Base-by-base conservation (phyloP, 345 rosid species). In the Durio zibethinus region DNA sequence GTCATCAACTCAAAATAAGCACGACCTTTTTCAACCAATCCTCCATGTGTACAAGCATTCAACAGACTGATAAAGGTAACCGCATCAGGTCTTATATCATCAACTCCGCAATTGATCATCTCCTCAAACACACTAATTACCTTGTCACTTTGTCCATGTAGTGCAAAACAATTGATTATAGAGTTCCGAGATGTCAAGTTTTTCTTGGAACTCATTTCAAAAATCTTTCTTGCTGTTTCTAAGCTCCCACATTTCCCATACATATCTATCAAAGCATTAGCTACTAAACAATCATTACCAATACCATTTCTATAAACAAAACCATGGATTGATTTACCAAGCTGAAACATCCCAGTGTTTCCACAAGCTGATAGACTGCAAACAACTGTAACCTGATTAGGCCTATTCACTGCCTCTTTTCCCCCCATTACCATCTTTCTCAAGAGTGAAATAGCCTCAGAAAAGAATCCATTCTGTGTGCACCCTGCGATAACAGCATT, bases 211-310 rank as follows among this genome's bases (percentile, higher is more conserved):
- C 53, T 81, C 85, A 76, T 80, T 48, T 86, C 82, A 45, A 93
- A 91, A 77, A 89, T 84, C 66, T 23, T 75, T 77, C 83, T 83
- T 63, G 94, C 94, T 78, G 85, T 87, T 65, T 76, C 84, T 80
- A 93, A 86, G 80, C 85, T 86, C 10, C 94, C 97, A 71, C 97
- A 93, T 86, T 93, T 93, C 9, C 97, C 98, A 82, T 94, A 94
- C 91, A 90, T 84, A 74, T 92, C 98, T 4, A 92, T 81, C 68
- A 94, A 72, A 25, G 94, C 88, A 78, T 94, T 94, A 6, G 77
- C 83, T 76, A 90, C 77, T 73, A 90, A 94, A 14, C 79, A 48
- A 79, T 89, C 90, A 7, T 77, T 82, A 77, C 65, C 76, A n/a
- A 90, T 60, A 62, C 77, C 72, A 12, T 75, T 74, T 77, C 93